These are phyloP conservation scores for Colletotrichum higginsianum DNA, from an alignment of 2,329 filamentous ascomycete species.

Conservation along the genomic window DNA sequence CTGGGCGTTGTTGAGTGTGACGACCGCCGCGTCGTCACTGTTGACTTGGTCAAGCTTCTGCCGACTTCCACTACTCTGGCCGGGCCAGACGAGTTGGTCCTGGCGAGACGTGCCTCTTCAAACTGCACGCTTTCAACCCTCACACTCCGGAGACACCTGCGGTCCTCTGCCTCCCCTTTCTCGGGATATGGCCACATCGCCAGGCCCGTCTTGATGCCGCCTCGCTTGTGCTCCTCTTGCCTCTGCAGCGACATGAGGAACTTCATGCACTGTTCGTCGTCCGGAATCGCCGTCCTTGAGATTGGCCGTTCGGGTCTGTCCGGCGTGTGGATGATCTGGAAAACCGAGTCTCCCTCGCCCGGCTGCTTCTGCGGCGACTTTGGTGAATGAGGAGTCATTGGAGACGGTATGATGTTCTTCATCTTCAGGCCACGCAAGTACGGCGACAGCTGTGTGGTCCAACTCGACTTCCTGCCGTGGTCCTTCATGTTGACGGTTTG, in stretches of 20 bases:
- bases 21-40: slow-evolving; percentile 19
- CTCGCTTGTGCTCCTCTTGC: slow-evolving; percentile 36
- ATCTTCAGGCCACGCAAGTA: slow-evolving; percentile 33
- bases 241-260: slow-evolving; percentile 41
- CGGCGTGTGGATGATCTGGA: slow-evolving; percentile 40
- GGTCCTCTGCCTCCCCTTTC: slow-evolving; percentile 23
- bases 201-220: slow-evolving; percentile 21
- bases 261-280: slow-evolving; percentile 43
- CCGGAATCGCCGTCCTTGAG: slow-evolving; percentile 38
- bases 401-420: slow-evolving; percentile 32
- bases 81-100: slow-evolving; percentile 36
- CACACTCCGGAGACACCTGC: slow-evolving; percentile 25
- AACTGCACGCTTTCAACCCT: slow-evolving; percentile 37
- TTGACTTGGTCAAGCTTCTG: slow-evolving; percentile 36
- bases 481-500: slow-evolving; percentile 41
- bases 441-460: slow-evolving; percentile 37
- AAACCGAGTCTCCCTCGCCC: slow-evolving; percentile 19
- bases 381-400: slow-evolving; percentile 27
- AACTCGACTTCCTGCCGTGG: slow-evolving; percentile 36
- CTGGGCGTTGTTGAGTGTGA: neutral
- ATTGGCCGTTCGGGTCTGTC: slow-evolving; percentile 40
- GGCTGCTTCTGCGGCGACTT: slow-evolving; percentile 11
- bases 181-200: slow-evolving; percentile 35
- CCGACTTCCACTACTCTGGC: slow-evolving; percentile 37
- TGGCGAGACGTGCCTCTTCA: slow-evolving; percentile 36